Conservation (phyloP, 2,329 filamentous ascomycete genomes). For the Rutstroemia sp. region DNA sequence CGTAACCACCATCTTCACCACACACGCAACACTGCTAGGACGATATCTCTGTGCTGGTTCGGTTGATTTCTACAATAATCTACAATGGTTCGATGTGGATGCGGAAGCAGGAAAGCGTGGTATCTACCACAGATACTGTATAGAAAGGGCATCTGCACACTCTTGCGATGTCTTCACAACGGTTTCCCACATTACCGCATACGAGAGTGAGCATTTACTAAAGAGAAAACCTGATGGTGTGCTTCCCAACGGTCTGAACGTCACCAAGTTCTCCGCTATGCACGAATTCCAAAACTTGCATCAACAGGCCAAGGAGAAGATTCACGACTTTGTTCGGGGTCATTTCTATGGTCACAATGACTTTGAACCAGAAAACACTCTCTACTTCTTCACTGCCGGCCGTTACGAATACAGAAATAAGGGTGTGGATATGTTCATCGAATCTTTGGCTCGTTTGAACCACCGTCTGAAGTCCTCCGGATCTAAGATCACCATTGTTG, state of each 20-base stretch:
- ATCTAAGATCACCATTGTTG: conserved; percentile 89
- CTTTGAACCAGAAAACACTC: conserved; percentile 91
- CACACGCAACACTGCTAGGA: conserved; percentile 89
- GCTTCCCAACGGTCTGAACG: conserved; percentile 91
- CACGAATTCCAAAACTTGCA: conserved; percentile 99
- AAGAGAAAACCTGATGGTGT: conserved; percentile 98
- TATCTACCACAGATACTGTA: conserved; percentile 98
- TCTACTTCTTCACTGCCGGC: conserved; percentile 96
- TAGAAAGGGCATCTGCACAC: conserved; percentile 89
- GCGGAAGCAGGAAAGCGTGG: conserved; percentile 94
- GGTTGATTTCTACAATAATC: conserved; percentile 98
- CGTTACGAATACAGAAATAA: conserved; percentile 98
- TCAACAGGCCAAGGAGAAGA: conserved; percentile 94
- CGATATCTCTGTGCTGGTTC: conserved; percentile 95
- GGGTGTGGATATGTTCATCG: conserved; percentile 99
- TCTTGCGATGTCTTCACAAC: conserved; percentile 96
- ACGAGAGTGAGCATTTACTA: conserved; percentile 93
- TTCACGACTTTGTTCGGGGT: conserved; percentile 94
- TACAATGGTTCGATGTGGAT: conserved; percentile 95
- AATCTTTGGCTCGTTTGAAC: conserved; percentile 89
- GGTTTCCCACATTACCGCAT: conserved; percentile 96
- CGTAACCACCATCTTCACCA: conserved; percentile 96
- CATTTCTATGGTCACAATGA: conserved; percentile 99
- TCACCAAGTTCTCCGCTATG: conserved; percentile 96
- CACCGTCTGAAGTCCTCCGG: conserved; percentile 79